Conservation (phyloP, 768 basidiomycete genomes). For the Collybia sordida region DNA sequence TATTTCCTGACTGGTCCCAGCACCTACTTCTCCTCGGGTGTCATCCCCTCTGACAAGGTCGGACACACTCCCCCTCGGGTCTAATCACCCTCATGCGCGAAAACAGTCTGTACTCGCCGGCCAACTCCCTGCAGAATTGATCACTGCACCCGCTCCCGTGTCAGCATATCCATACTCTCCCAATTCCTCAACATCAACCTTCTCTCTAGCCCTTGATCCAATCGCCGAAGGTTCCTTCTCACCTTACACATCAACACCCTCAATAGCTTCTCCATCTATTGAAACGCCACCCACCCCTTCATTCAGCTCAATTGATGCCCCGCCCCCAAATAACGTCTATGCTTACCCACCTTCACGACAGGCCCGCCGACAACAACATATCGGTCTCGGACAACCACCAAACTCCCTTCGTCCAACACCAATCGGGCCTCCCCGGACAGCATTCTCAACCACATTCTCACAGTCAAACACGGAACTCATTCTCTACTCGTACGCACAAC, state of each 20-base stretch:
- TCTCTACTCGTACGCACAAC: conserved; percentile 83
- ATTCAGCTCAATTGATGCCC: conserved; percentile 19
- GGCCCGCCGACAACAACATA: conserved; percentile 35
- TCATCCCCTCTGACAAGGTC: conserved; percentile 51
- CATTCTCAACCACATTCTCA: conserved; percentile 45
- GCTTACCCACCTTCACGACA: conserved; percentile 31
- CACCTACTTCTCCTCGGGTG: conserved; percentile 31
- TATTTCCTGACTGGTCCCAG: conserved; percentile 14
- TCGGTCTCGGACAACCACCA: conserved; percentile 49
- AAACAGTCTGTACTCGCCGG: conserved; percentile 70
- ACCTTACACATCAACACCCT: conserved; percentile 34
- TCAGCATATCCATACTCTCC: conserved; percentile 29
- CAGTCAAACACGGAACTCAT: conserved; percentile 63
- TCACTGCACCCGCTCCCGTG: conserved; percentile 27
- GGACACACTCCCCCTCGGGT: conserved; percentile 48
- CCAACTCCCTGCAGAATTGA: conserved; percentile 31
- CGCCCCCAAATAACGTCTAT: conserved; percentile 28
- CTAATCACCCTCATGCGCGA: conserved; percentile 75
- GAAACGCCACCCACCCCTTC: conserved; percentile 28
- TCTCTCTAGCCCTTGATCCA: conserved; percentile 47
- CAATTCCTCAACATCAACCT: conserved; percentile 45
- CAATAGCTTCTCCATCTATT: conserved; percentile 35
- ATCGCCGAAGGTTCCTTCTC: conserved; percentile 37
- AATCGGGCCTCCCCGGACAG: conserved; percentile 30
- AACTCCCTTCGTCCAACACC: conserved; percentile 18